Evolutionary conservation across 1,284 basidiomycete species (phyloP).

Genomic region (Coriolopsis trogii): DNA sequence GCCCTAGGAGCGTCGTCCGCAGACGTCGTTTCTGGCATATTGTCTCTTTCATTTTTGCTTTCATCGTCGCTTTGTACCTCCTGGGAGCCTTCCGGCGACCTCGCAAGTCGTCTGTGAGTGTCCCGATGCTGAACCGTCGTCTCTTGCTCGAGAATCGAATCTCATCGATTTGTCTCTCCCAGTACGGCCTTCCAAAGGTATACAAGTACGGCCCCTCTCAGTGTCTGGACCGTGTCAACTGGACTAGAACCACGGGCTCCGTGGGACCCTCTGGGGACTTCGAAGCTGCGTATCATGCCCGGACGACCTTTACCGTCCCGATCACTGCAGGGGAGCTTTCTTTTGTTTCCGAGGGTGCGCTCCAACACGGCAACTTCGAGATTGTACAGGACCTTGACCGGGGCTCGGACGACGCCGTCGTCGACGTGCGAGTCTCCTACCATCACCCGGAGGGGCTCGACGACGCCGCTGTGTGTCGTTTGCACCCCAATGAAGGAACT

Average conservation of each 20-base stretch:
- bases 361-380: conserved; percentile 29
- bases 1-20: no score
- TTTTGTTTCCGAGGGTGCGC: conserved; percentile 28
- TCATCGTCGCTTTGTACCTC: no score
- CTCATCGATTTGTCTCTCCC: no score
- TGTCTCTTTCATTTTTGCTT: no score
- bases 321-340: conserved; percentile 28
- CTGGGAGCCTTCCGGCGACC: no score
- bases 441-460: conserved; percentile 18
- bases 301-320: conserved; percentile 28
- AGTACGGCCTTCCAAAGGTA: no score
- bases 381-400: conserved; percentile 20
- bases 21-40: no score
- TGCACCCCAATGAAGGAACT: conserved; percentile 22
- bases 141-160: no score
- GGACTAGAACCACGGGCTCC: background rate
- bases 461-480: conserved; percentile 25
- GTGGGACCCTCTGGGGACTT: no score
- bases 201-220: background rate
- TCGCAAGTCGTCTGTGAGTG: no score
- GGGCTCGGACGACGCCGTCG: conserved; percentile 19
- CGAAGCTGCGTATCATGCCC: conserved; percentile 1
- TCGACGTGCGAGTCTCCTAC: conserved; percentile 28
- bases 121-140: no score
- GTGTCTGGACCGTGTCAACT: background rate